Conservation (phyloP, 768 basidiomycete species). For the Tricholoma matsutake region DNA sequence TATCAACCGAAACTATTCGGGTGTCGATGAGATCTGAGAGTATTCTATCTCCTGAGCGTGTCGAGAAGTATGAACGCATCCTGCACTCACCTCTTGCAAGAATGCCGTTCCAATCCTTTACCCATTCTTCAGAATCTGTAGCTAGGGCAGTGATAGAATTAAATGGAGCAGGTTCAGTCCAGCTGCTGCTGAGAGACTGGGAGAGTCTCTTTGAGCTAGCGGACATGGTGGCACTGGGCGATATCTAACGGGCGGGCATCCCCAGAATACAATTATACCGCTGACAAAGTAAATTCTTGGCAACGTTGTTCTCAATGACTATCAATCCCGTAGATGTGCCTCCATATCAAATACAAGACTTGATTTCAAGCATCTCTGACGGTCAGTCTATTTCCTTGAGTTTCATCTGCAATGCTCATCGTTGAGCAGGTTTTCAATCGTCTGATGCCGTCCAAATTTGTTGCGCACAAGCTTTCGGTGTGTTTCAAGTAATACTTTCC, state of each 20-base stretch:
- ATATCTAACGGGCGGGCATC: neutral
- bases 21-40: conserved; percentile 65
- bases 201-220: conserved; percentile 35
- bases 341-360: conserved; percentile 55
- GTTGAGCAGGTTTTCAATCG: conserved; percentile 6
- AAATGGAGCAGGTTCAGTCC: conserved; percentile 25
- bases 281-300: conserved; percentile 13
- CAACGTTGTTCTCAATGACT: conserved; percentile 25
- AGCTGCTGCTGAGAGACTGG: conserved; percentile 33
- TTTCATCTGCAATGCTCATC: conserved; percentile 1
- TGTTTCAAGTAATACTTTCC: conserved; percentile 10
- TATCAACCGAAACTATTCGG: conserved; percentile 61
- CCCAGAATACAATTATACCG: neutral
- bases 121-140: conserved; percentile 46
- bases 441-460: conserved; percentile 29
- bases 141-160: conserved; percentile 23
- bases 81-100: conserved; percentile 51
- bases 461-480: conserved; percentile 62
- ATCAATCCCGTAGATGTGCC: conserved; percentile 49
- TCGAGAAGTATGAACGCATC: neutral
- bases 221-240: conserved; percentile 23
- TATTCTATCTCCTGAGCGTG: neutral
- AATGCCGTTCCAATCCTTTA: conserved; percentile 52
- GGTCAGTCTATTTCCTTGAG: conserved; percentile 12
- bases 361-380: conserved; percentile 38